Base-by-base conservation (phyloP, 176 grass and related monocot species). In the Oryza glaberrima region DNA sequence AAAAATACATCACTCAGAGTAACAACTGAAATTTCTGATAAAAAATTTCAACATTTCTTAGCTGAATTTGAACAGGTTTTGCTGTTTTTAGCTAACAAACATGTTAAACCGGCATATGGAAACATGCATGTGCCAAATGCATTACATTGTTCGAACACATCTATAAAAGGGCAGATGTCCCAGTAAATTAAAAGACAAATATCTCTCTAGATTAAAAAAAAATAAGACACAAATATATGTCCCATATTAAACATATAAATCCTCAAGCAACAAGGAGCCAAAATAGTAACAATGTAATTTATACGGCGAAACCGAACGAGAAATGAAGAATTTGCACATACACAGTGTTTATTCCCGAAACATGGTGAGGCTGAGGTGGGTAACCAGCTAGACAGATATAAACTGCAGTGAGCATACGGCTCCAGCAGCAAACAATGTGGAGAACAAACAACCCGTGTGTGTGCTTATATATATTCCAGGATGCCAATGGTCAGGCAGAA, bases 371-470 rank as follows among this genome's bases (percentile, higher is more conserved):
- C 52, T 7, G 28, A 68, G 44, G 64, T 20, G 35, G 45, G 76
- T 54, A 75, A 10, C 64, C 56, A 38, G 51, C 70, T 63, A 43
- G 28, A 26, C 84, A 61, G 75, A 36, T 38, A 41, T 38, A 82
- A 90, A 83, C 84, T 79, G 84, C 88, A 11, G 63, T 16, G 48
- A 83, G 88, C 75, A 16, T 13, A 17, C 11, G 49, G 9, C 84
- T 69, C 75, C 80, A 86, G 80, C 84, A 90, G 88, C 69, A 87
- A 90, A 90, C 74, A 90, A 60, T 69, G 44, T 23, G 56, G 34
- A 58, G 1, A 86, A 58, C 68, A 22, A n/a, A 78, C 58, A 32
- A 70, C 19, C 34, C 54, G 40, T 3, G 22, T 13, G 38, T 38
- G 2, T 49, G 70, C 70, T 64, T 46, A 22, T 16, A 20, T 70